Conservation (phyloP, 2,329 filamentous ascomycete species). For the Lizonia empirigonia region DNA sequence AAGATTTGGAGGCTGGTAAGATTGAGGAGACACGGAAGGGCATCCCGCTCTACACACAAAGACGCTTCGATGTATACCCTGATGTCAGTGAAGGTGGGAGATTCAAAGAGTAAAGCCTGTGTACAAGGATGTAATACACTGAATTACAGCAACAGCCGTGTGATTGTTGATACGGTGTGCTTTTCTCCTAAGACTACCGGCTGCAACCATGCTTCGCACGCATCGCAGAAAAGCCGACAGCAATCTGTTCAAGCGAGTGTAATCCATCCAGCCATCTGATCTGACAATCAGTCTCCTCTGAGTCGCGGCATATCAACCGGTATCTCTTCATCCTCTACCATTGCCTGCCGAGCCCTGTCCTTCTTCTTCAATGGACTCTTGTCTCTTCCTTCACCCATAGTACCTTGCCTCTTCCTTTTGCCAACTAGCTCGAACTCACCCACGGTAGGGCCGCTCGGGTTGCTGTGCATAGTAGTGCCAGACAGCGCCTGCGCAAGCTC, state of each 20-base stretch:
- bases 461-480: neutral
- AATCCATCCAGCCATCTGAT: neutral
- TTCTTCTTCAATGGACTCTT: slow-evolving; percentile 35
- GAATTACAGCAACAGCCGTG: neutral
- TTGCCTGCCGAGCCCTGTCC: slow-evolving; percentile 20
- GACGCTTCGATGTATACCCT: slow-evolving; percentile 93
- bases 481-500: slow-evolving; percentile 20
- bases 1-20: slow-evolving; percentile 53
- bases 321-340: neutral
- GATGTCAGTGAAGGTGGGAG: slow-evolving; percentile 73
- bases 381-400: slow-evolving; percentile 25
- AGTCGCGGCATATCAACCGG: slow-evolving; percentile 10
- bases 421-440: slow-evolving; percentile 22
- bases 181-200: neutral
- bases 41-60: slow-evolving; percentile 83
- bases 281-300: slow-evolving; percentile 16
- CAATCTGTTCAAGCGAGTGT: neutral
- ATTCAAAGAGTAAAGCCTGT: slow-evolving; percentile 43
- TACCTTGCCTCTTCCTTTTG: slow-evolving; percentile 40
- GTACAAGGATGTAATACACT: neutral
- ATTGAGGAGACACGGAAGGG: slow-evolving; percentile 61
- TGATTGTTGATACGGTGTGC: neutral
- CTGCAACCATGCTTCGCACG: neutral
- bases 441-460: slow-evolving; percentile 3
- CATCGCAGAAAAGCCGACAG: neutral